phyloP scores from a whole-genome alignment of 73 alveolate genomes.

The Paramecium pentaurelia region DNA sequence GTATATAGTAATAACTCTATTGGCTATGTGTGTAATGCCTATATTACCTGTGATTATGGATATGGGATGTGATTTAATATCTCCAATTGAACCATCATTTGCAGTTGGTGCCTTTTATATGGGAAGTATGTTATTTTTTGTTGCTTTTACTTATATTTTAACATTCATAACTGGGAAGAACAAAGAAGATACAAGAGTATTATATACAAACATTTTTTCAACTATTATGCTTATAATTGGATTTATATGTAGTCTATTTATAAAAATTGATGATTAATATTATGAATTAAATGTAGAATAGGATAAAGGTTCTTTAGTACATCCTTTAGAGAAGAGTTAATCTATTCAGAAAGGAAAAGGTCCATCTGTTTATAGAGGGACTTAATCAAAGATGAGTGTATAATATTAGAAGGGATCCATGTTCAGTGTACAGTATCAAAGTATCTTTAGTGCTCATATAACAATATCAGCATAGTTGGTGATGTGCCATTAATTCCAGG shows the following conservation, averaged over 20 bases:
- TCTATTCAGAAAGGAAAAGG: not conserved
- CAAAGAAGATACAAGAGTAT: not conserved
- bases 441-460: not conserved
- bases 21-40: not conserved
- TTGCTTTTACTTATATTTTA: not conserved
- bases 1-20: not conserved
- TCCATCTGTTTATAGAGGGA: not conserved
- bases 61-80: not conserved
- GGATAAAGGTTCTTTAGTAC: not conserved
- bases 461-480: not conserved
- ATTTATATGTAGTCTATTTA: not conserved
- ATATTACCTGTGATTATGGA: conserved; percentile 4
- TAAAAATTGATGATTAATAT: not conserved
- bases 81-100: not conserved
- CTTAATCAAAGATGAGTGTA: not conserved
- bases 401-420: not conserved
- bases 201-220: not conserved
- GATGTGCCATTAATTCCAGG: not conserved
- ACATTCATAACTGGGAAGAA: not conserved
- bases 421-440: not conserved
- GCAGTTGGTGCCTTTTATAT: not conserved
- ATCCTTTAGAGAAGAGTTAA: not conserved
- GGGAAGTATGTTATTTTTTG: not conserved
- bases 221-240: not conserved
- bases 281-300: not conserved